A percentile compares a stretch with the other conserved stretches of the same genome.
These are phyloP conservation scores for Fusarium udum DNA, from an alignment of 2,329 filamentous ascomycete genomes.

Conservation along the genomic window DNA sequence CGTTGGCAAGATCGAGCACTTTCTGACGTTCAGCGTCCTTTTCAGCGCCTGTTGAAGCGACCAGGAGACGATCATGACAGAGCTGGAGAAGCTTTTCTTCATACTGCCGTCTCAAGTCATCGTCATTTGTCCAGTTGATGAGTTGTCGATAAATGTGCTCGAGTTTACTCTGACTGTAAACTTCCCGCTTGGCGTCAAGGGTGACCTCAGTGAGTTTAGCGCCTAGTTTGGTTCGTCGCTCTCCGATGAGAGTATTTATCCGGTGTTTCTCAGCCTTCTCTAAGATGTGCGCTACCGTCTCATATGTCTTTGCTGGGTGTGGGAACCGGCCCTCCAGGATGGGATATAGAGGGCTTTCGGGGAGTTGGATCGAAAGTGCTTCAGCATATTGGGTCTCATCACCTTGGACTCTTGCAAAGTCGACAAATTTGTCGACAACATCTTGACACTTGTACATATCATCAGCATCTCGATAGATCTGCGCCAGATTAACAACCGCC, in stretches of 20 bases:
- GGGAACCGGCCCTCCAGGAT: slow-evolving; percentile 86
- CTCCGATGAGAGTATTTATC: slow-evolving; percentile 89
- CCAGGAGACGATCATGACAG: slow-evolving; percentile 79
- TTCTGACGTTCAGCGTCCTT: slow-evolving; percentile 77
- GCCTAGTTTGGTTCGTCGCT: slow-evolving; percentile 86
- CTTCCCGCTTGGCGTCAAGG: slow-evolving; percentile 85
- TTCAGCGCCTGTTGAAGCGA: slow-evolving; percentile 68
- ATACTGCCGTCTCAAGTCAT: slow-evolving; percentile 82
- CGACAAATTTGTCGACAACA: slow-evolving; percentile 81
- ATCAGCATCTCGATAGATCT: slow-evolving; percentile 75
- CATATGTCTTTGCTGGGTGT: slow-evolving; percentile 82
- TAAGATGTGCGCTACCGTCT: slow-evolving; percentile 81
- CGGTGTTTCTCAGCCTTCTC: slow-evolving; percentile 88
- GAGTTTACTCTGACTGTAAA: slow-evolving; percentile 79
- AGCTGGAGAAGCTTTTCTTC: slow-evolving; percentile 90
- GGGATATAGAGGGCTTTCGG: slow-evolving; percentile 81
- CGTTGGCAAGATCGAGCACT: slow-evolving; percentile 80
- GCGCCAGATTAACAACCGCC: slow-evolving; percentile 76
- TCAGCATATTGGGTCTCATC: slow-evolving; percentile 77
- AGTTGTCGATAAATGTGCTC: slow-evolving; percentile 82
- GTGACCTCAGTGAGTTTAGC: slow-evolving; percentile 86
- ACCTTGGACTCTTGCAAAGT: slow-evolving; percentile 77
- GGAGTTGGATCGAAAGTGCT: slow-evolving; percentile 79
- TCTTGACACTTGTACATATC: slow-evolving; percentile 71
- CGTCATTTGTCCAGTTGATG: slow-evolving; percentile 90